Conservation (phyloP, 2,329 filamentous ascomycete species). For the Colletotrichum sp. region DNA sequence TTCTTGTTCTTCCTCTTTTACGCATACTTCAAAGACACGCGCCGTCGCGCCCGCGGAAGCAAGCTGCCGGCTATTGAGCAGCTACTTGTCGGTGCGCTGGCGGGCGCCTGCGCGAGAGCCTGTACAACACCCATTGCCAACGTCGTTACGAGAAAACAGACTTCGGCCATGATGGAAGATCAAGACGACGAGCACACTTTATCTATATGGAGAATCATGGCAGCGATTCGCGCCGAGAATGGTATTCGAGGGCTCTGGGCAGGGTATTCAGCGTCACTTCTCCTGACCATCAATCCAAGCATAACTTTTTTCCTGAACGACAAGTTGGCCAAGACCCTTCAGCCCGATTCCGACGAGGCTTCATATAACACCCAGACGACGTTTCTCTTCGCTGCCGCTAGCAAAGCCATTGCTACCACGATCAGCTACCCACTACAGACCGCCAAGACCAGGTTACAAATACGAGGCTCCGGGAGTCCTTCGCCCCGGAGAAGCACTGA, state of each 20-base stretch:
- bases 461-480: conserved; percentile 39
- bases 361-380: conserved; percentile 2
- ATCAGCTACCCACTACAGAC: conserved; percentile 87
- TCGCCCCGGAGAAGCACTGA: conserved; percentile 27
- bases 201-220: conserved; percentile 62
- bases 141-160: conserved; percentile 83
- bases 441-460: conserved; percentile 81
- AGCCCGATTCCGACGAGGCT: conserved; percentile 51
- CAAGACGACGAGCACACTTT: conserved; percentile 26
- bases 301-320: conserved; percentile 87
- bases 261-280: conserved; percentile 80
- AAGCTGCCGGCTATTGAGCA: conserved; percentile 71
- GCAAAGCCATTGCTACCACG: conserved; percentile 78
- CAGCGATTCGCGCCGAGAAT: conserved; percentile 70
- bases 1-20: conserved; percentile 90
- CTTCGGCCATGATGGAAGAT: conserved; percentile 47
- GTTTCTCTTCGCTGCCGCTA: conserved; percentile 70
- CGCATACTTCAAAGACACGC: conserved; percentile 46
- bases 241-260: conserved; percentile 84
- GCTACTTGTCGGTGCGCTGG: conserved; percentile 73
- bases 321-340: conserved; percentile 64
- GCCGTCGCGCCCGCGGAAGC: conserved; percentile 37
- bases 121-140: conserved; percentile 84
- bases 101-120: conserved; percentile 76
- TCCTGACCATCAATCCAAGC: conserved; percentile 85